A percentile compares a stretch with the other conserved stretches of the same genome.
Conservation (phyloP, 352 stramenopile genomes). For the Phytophthora citricola region DNA sequence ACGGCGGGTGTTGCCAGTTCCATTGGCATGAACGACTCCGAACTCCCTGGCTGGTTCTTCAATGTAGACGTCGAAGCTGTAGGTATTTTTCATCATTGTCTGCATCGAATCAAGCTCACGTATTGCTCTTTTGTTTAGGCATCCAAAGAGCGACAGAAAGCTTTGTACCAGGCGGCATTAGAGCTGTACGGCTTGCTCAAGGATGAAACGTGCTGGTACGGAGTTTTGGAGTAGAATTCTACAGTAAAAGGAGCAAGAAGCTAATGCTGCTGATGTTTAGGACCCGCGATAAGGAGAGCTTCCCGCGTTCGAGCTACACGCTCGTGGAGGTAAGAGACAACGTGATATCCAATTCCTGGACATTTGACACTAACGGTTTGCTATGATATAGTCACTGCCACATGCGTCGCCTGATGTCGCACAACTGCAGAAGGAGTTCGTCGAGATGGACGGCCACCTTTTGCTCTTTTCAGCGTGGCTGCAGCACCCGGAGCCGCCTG, state of each 20-base stretch:
- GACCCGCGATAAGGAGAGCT: slow-evolving; percentile 83
- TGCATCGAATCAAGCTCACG: not conserved
- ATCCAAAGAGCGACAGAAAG: slow-evolving; percentile 51
- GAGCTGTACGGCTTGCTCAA: slow-evolving; percentile 71
- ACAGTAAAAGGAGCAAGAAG: too few relatives aligned
- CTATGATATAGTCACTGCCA: slow-evolving; percentile 42
- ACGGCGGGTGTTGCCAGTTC: slow-evolving; percentile 61
- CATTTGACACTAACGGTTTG: not conserved
- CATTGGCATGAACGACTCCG: slow-evolving; percentile 47
- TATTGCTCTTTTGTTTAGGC: slow-evolving; percentile 32
- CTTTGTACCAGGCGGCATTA: slow-evolving; percentile 53
- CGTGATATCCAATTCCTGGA: not conserved
- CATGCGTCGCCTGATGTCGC: slow-evolving; percentile 30
- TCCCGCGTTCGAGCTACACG: slow-evolving; percentile 80
- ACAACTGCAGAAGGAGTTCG: slow-evolving; percentile 43
- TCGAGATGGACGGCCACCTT: slow-evolving; percentile 64
- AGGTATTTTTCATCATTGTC: not conserved
- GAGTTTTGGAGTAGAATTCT: not conserved
- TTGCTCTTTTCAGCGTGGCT: slow-evolving; percentile 77
- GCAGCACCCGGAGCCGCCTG: slow-evolving; percentile 75
- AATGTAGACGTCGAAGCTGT: slow-evolving; percentile 61
- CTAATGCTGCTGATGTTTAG: slow-evolving; percentile 26
- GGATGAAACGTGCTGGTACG: slow-evolving; percentile 77
- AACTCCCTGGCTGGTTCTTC: slow-evolving; percentile 78
- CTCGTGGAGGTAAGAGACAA: slow-evolving; percentile 52